Conservation (phyloP, 345 rosid species). For the Laguncularia racemosa region DNA sequence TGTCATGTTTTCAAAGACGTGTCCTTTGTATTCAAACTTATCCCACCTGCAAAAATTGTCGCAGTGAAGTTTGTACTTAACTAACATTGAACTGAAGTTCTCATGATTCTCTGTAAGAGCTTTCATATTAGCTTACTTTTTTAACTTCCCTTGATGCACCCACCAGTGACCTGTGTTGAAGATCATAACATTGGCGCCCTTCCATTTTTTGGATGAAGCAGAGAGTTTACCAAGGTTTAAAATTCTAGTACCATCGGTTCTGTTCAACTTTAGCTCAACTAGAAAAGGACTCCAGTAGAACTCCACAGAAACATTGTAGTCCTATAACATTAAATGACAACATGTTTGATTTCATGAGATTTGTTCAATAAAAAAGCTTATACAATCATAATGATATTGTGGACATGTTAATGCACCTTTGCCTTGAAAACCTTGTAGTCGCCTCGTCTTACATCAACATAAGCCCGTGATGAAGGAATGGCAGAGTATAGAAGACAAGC, state of each 20-base stretch:
- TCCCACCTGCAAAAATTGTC: slow-evolving; percentile 33
- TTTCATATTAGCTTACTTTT: slow-evolving; percentile 11
- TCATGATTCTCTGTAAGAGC: too few species aligned
- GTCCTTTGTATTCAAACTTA: slow-evolving; percentile 18
- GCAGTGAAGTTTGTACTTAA: not conserved
- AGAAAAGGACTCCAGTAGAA: slow-evolving; percentile 44
- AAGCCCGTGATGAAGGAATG: slow-evolving; percentile 20
- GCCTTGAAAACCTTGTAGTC: slow-evolving; percentile 27
- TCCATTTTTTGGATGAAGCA: slow-evolving; percentile 23
- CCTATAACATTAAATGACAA: slow-evolving; percentile 15
- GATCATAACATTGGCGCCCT: slow-evolving; percentile 39
- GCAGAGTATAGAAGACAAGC: slow-evolving; percentile 45
- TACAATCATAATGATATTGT: not conserved
- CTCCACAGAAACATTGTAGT: slow-evolving; percentile 38
- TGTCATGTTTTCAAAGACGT: slow-evolving; percentile 24
- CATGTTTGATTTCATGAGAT: not conserved
- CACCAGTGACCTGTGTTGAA: slow-evolving; percentile 60
- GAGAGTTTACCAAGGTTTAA: slow-evolving; percentile 32
- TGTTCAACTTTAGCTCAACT: slow-evolving; percentile 21
- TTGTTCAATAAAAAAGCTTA: not conserved
- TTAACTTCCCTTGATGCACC: slow-evolving; percentile 16
- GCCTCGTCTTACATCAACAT: slow-evolving; percentile 8
- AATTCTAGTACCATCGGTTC: slow-evolving; percentile 17
- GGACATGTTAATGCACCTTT: slow-evolving; percentile 14
- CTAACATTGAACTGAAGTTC: too few species aligned